Evolutionary conservation across 179 eudicot genomes (phyloP), one percentile per base, ranked within the genome.

Genomic region (Amaranthus tricolor): DNA sequence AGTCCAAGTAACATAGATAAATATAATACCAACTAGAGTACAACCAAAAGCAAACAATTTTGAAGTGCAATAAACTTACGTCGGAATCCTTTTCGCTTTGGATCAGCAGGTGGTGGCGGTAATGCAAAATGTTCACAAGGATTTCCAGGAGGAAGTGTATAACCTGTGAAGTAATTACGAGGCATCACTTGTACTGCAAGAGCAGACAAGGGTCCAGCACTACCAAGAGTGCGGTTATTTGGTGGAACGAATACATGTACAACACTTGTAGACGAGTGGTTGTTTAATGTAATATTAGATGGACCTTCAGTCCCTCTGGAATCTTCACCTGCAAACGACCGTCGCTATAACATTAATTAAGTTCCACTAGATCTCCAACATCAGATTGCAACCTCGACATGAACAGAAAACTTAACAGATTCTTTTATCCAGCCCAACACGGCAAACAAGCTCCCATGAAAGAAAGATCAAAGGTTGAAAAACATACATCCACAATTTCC

Each of bases 81-180:
- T 14, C 88, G 79, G 12, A 86, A 86, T 64, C 88, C 88, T 45
- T 81, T 85, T 74, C 86, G 73, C 67, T 85, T 85, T 56, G 72
- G 83, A 77, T 85, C 88, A 21, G 85, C 79, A 17, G 88, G 88
- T 24, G 88, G 88, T 55, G 88, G 88, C 43, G 88, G 88, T 43
- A 83, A 68, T 59, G 80, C 74, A 77, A 85, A 85, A 24, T 15
- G 74, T 78, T 85, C 84, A 81, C 86, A 79, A 58, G 86, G 88
- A 72, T 81, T 83, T 67, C 86, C 86, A 0, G 84, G 77, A 73
- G 78, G 79, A 79, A 95, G 97, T 40, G 80, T 87, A 78, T 95
- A 95, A n/a, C 99, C 99, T 20, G 85, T 83, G 82, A 92, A 92
- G 83, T 86, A 88, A 24, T 45, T 82, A 80, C 79, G 85, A 60